These are phyloP conservation scores for Candida dajiaensis DNA, from an alignment of 805 yeast genomes.

Conservation along the genomic window DNA sequence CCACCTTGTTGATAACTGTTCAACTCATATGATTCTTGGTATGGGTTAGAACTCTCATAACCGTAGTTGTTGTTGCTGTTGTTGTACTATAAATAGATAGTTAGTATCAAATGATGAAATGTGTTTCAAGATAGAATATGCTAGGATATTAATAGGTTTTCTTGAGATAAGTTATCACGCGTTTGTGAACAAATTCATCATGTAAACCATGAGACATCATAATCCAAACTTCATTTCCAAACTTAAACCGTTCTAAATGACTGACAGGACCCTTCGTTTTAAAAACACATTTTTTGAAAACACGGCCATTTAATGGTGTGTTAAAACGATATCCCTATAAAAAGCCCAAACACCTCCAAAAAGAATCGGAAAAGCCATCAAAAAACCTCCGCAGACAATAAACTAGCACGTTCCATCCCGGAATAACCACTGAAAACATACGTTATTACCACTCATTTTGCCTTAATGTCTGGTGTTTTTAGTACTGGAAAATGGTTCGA, in stretches of 20 bases:
- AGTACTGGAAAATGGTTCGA: neutral
- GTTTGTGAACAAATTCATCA: no score
- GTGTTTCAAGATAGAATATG: neutral
- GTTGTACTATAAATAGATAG: slow-evolving; percentile 1
- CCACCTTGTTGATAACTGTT: slow-evolving; percentile 8
- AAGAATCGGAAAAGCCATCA: neutral
- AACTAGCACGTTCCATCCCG: neutral
- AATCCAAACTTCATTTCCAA: neutral
- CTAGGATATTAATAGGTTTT: neutral
- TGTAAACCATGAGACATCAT: no score
- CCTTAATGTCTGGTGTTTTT: neutral
- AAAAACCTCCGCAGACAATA: no score
- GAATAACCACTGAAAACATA: neutral
- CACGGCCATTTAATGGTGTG: neutral
- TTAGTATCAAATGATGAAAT: slow-evolving; percentile 1
- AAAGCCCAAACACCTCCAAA: neutral
- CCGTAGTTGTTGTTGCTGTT: slow-evolving; percentile 4
- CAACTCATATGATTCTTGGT: slow-evolving; percentile 20
- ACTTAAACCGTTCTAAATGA: neutral
- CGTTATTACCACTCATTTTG: slow-evolving; percentile 1
- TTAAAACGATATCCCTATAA: neutral
- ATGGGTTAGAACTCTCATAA: slow-evolving; percentile 23
- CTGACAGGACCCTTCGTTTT: neutral
- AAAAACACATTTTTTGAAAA: neutral
- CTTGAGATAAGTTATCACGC: no score